A percentile compares a stretch with the other conserved stretches of the same genome.
These are phyloP conservation scores for Maudiozyma turicensis DNA, from an alignment of 805 yeast species.

Conservation along the genomic window DNA sequence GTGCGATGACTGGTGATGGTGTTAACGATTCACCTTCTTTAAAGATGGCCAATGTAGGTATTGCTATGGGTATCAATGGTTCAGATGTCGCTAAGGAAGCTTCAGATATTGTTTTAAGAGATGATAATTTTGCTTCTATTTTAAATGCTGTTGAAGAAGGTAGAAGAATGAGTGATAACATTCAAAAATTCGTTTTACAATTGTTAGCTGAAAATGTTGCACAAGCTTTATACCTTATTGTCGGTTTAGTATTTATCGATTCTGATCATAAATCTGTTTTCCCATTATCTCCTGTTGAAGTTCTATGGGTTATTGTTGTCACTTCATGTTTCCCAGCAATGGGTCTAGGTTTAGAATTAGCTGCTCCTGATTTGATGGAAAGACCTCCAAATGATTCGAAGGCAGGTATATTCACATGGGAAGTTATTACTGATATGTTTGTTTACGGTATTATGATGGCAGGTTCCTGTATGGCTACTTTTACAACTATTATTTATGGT, in stretches of 20 bases:
- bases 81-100: slow-evolving; percentile 99
- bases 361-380: slow-evolving; percentile 87
- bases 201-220: slow-evolving; percentile 94
- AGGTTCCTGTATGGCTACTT: slow-evolving; percentile 53
- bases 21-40: slow-evolving; percentile 96
- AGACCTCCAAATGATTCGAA: slow-evolving; percentile 86
- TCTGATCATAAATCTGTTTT: slow-evolving; percentile 58
- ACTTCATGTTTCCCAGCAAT: slow-evolving; percentile 99
- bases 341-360: slow-evolving; percentile 93
- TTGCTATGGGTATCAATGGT: slow-evolving; percentile 87
- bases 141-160: slow-evolving; percentile 93
- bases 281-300: slow-evolving; percentile 96
- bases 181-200: slow-evolving; percentile 90
- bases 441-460: slow-evolving; percentile 72
- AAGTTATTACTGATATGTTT: slow-evolving; percentile 58
- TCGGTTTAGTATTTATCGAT: slow-evolving; percentile 77
- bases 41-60: slow-evolving; percentile 91
- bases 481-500: slow-evolving; percentile 58
- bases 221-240: slow-evolving; percentile 70
- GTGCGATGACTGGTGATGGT: slow-evolving; percentile 99
- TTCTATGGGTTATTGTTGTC: slow-evolving; percentile 89
- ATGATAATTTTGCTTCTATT: slow-evolving; percentile 92
- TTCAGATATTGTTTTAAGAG: slow-evolving; percentile 92
- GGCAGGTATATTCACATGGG: slow-evolving; percentile 70
- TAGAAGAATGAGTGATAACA: slow-evolving; percentile 89